Base-by-base conservation (phyloP, 495 filamentous ascomycete genomes). In the Penicillium bovifimosum region DNA sequence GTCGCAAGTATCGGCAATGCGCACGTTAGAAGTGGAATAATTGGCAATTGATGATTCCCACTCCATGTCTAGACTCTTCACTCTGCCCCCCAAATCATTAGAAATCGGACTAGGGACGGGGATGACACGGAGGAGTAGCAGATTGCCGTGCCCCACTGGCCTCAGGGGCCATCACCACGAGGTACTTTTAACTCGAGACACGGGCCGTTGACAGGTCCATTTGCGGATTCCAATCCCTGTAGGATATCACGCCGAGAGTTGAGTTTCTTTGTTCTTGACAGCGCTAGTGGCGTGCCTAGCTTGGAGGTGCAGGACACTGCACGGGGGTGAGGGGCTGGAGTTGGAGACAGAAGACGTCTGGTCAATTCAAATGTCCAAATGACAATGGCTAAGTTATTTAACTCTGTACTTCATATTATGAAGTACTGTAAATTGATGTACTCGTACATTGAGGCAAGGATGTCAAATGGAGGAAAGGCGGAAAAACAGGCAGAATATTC, bases 201-300 rank as follows among this genome's bases (percentile, higher is more conserved):
- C 44, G 54, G 52, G 44, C 53, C 53, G 50, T 55, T 63, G 61
- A 60, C 61, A 60, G 54, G 60, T 63, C 51, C 18, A 45, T 51
- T 58, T 20, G 28, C 39, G 9, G 47, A 20, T n/a, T 13, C 29
- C 20, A 24, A 44, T 20, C 18, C 45, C 10, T 11, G 32, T 24
- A 24, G 20, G 20, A 24, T 24, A 11, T 34, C 32, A 34, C 32
- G 10, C 32, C 32, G 32, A 13, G 13, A 34, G 13, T 9, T 34
- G 17, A 10, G 26, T 34, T 47, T 48, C 29, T 41, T 54, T 62
- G 33, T 26, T 32, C 14, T 59, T 56, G 56, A 59, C 47, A 62
- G 33, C 47, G 39, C 56, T 59, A 62, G 53, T 49, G 46, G 32
- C 10, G 13, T 18, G 43, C 16, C 29, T 9, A 42, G 32, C 35